Base-by-base conservation (phyloP, 495 filamentous ascomycete species). In the Podospora conica region DNA sequence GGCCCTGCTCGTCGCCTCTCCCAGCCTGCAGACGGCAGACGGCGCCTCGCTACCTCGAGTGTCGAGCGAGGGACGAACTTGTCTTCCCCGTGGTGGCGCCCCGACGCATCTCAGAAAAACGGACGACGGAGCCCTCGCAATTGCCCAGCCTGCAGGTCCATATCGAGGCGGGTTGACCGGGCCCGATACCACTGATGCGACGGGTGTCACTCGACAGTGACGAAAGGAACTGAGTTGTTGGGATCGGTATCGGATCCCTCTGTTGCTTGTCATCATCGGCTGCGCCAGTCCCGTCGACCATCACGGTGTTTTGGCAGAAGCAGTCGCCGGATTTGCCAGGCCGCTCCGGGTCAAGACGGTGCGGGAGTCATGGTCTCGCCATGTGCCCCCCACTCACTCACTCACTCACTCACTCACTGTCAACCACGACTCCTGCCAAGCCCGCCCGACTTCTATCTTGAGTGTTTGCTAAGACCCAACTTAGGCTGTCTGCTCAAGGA, bases 401-500 rank as follows among this genome's bases (percentile, higher is more conserved):
- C n/a, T n/a, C 55, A 57, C 25, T 8, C n/a, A n/a, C n/a, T n/a
- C n/a, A n/a, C n/a, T n/a, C 55, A 57, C 25, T 8, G 55, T 48
- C 40, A 57, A 23, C 61, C 61, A 20, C n/a, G 11, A 15, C 25
- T n/a, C 8, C 28, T 29, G 63, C 63, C 64, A 55, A 65, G 64
- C 4, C 57, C 27, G 31, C 4, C 40, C 28, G 9, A 18, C 23
- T 23, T 55, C 56, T 11, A 22, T 29, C 40, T 24, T 54, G 64
- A 25, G n/a, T 33, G 31, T 31, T 60, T 60, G 60, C 53, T 54
- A 33, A 57, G 31, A 33, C 24, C 9, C 31, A 33, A 65, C 64
- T 65, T 60, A 65, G 64, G 57, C 64, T 65, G 57, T 65, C 64
- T 27, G 24, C 22, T 12, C 55, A 25, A 28, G 55, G 27, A 24